These are phyloP conservation scores for Eimeria necatrix DNA, from an alignment of 169 alveolate species.

Conservation along the genomic window DNA sequence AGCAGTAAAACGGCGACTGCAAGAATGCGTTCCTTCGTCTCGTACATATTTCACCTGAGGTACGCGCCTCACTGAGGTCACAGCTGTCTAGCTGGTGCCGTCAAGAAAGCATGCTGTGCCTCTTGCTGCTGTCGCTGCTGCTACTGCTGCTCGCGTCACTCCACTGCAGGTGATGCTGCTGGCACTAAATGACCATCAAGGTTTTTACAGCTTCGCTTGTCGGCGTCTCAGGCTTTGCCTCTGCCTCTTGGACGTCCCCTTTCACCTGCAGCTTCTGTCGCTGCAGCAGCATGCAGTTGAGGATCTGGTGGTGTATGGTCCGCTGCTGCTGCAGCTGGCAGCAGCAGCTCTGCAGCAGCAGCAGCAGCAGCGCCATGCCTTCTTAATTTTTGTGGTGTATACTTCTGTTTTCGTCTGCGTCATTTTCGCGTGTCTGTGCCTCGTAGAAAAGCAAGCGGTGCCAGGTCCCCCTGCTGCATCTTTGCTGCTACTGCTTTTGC, in stretches of 20 bases:
- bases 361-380: slow-evolving; percentile 55
- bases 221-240: slow-evolving; percentile 51
- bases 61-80: not conserved
- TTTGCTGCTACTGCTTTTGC: slow-evolving; percentile 42
- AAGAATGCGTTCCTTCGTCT: not conserved
- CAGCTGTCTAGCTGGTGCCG: not conserved
- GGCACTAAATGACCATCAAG: not conserved
- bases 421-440: not conserved
- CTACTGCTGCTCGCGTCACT: slow-evolving; percentile 32
- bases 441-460: not conserved
- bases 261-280: slow-evolving; percentile 50
- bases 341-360: slow-evolving; percentile 67
- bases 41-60: slow-evolving; percentile 47
- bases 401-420: not conserved
- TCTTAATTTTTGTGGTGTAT: slow-evolving; percentile 4
- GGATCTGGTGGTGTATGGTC: slow-evolving; percentile 65
- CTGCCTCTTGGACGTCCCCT: slow-evolving; percentile 53
- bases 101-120: not conserved
- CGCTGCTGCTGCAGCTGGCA: slow-evolving; percentile 60
- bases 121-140: not conserved
- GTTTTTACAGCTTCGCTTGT: not conserved
- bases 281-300: slow-evolving; percentile 49
- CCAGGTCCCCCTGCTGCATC: slow-evolving; percentile 51
- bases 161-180: slow-evolving; percentile 5
- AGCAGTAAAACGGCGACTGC: not conserved